phyloP scores from a whole-genome alignment of 192 early-diverging fungal genomes.

The Podila horticola region DNA sequence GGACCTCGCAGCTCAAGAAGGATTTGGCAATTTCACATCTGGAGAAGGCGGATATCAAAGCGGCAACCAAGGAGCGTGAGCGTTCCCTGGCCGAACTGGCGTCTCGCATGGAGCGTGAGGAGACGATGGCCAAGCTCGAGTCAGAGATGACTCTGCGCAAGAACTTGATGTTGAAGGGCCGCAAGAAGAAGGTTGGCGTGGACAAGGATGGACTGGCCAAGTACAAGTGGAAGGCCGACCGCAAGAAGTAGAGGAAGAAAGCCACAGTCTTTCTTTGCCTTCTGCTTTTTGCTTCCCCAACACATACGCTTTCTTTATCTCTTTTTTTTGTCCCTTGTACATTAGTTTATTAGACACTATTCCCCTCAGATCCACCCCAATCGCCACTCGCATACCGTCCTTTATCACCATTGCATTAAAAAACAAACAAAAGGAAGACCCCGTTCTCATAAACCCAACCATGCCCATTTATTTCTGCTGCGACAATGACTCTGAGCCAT shows the following conservation, averaged over 20 bases:
- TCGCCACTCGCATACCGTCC: too few relatives aligned
- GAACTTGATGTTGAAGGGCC: conserved; percentile 85
- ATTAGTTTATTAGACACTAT: too few relatives aligned
- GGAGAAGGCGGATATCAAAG: conserved; percentile 53
- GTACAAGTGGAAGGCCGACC: conserved; percentile 93
- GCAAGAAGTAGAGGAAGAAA: conserved; percentile 72
- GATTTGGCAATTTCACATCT: conserved; percentile 48
- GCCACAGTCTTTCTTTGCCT: too few relatives aligned
- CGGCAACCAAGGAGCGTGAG: conserved; percentile 62
- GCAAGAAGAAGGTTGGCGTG: conserved; percentile 81
- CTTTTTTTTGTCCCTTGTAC: too few relatives aligned
- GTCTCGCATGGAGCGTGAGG: conserved; percentile 81
- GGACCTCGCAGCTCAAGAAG: conserved; percentile 63
- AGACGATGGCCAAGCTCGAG: conserved; percentile 74
- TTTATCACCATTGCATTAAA: too few relatives aligned
- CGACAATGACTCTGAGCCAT: too few relatives aligned
- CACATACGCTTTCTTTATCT: too few relatives aligned
- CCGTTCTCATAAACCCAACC: too few relatives aligned
- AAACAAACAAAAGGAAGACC: too few relatives aligned
- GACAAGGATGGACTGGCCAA: conserved; percentile 83
- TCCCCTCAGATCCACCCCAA: too few relatives aligned
- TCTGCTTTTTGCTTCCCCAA: too few relatives aligned
- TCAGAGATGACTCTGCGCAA: conserved; percentile 84
- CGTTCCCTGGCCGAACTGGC: conserved; percentile 71
- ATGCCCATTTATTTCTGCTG: too few relatives aligned